A percentile compares a stretch with the other conserved stretches of the same genome.
Evolutionary conservation across 108 stramenopile species (phyloP).

Genomic region (Cyclotella baltica): DNA sequence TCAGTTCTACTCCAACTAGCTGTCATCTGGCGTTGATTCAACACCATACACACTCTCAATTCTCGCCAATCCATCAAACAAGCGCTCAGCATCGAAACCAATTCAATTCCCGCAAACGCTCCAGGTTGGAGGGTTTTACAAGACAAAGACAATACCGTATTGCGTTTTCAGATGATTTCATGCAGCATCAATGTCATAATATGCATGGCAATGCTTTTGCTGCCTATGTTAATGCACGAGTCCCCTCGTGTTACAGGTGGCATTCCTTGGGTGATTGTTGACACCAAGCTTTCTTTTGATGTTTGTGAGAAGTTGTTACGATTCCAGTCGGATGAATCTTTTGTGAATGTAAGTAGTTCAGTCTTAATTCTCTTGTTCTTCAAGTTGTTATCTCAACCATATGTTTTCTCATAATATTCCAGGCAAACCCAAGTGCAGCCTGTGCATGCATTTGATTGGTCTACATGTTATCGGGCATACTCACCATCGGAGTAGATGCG

Average conservation of each 20-base stretch:
- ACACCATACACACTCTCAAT: too few relatives aligned
- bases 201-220: slow-evolving; percentile 81
- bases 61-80: too few relatives aligned
- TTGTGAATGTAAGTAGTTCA: slow-evolving; percentile 58
- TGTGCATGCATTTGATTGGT: slow-evolving; percentile 84
- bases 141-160: not conserved
- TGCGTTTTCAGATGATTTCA: slow-evolving; percentile 26
- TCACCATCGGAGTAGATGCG: slow-evolving; percentile 72
- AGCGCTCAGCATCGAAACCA: too few relatives aligned
- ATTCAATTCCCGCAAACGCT: too few relatives aligned
- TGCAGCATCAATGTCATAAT: slow-evolving; percentile 66
- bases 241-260: slow-evolving; percentile 77
- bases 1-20: too few relatives aligned
- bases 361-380: too few relatives aligned
- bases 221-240: slow-evolving; percentile 72
- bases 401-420: not conserved
- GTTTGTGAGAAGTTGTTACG: slow-evolving; percentile 69
- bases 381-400: too few relatives aligned
- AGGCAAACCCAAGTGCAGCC: slow-evolving; percentile 62
- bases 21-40: too few relatives aligned
- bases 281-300: slow-evolving; percentile 58
- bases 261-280: slow-evolving; percentile 63
- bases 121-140: too few relatives aligned
- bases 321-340: slow-evolving; percentile 62
- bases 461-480: slow-evolving; percentile 74